Percentiles rank a stretch among this genome's conserved stretches.
These are phyloP conservation scores for Vigna trinervia DNA, from an alignment of 306 rosid species.

Conservation along the genomic window DNA sequence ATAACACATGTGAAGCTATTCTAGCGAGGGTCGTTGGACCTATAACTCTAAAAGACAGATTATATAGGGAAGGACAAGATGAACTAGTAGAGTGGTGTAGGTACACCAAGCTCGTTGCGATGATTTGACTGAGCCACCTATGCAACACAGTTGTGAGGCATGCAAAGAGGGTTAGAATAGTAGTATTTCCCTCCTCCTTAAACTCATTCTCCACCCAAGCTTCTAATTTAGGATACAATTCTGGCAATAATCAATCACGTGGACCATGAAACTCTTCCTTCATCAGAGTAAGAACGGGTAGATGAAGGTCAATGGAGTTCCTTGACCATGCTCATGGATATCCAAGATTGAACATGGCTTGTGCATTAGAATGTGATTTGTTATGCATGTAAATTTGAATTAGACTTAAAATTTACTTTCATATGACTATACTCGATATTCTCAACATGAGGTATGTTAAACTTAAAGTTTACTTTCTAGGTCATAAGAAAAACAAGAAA, in stretches of 20 bases:
- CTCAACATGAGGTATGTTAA: too few species aligned
- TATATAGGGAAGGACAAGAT: conserved; percentile 9
- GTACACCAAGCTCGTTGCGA: conserved; percentile 63
- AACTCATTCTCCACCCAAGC: conserved; percentile 87
- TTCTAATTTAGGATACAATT: conserved; percentile 74
- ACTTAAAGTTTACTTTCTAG: too few species aligned
- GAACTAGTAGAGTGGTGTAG: not conserved
- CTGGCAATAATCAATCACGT: conserved; percentile 83
- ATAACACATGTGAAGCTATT: too few species aligned
- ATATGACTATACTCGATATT: too few species aligned
- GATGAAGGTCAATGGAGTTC: too few species aligned
- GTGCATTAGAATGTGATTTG: too few species aligned
- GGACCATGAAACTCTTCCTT: conserved; percentile 49
- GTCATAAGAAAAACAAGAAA: not conserved
- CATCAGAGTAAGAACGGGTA: too few species aligned
- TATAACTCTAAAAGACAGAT: conserved; percentile 39
- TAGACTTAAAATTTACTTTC: too few species aligned
- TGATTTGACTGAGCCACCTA: conserved; percentile 64
- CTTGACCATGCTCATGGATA: too few species aligned
- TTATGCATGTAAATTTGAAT: too few species aligned
- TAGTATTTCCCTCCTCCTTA: conserved; percentile 93
- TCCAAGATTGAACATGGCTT: too few species aligned
- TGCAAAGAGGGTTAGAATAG: conserved; percentile 84
- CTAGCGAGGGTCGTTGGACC: not conserved
- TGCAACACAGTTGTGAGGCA: conserved; percentile 85